These are phyloP conservation scores for Carallia brachiata DNA, from an alignment of 345 rosid genomes.

Conservation along the genomic window DNA sequence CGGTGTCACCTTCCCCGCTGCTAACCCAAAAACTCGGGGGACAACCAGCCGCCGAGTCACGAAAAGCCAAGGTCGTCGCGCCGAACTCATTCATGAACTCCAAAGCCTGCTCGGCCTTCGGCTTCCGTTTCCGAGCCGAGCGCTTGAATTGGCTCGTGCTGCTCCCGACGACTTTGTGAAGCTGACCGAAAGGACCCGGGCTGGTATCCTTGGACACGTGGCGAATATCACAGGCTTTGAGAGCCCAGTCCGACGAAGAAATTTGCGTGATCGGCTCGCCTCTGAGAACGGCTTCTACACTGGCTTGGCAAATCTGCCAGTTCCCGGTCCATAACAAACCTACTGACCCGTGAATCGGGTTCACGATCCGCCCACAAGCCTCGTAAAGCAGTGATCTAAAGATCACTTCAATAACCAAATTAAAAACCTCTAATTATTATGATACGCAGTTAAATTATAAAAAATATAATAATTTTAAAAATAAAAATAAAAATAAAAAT, in stretches of 20 bases:
- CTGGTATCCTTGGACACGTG: slow-evolving; percentile 31
- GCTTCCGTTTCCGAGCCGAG: slow-evolving; percentile 16
- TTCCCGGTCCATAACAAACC: slow-evolving; percentile 38
- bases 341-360: slow-evolving; percentile 42
- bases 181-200: slow-evolving; percentile 13
- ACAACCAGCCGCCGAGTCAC: slow-evolving; percentile 19
- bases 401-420: slow-evolving; percentile 20
- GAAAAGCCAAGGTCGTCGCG: neutral
- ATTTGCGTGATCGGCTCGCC: slow-evolving; percentile 20
- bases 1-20: slow-evolving; percentile 22
- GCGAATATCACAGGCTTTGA: slow-evolving; percentile 29
- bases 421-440: no score
- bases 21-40: slow-evolving; percentile 3
- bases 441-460: no score
- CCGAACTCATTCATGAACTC: neutral
- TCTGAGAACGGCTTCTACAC: slow-evolving; percentile 39
- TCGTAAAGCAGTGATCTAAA: slow-evolving; percentile 41
- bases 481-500: neutral
- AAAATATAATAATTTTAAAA: no score
- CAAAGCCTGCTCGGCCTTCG: neutral
- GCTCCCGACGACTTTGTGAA: slow-evolving; percentile 21
- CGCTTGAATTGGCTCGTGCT: slow-evolving; percentile 26
- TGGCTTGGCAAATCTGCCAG: slow-evolving; percentile 41
- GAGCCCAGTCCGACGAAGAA: slow-evolving; percentile 2
- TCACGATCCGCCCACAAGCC: slow-evolving; percentile 46